Percentiles rank a stretch among this genome's conserved stretches.
These are phyloP conservation scores for Reticulascus tulasneorum DNA, from an alignment of 2,329 filamentous ascomycete species.

Conservation along the genomic window DNA sequence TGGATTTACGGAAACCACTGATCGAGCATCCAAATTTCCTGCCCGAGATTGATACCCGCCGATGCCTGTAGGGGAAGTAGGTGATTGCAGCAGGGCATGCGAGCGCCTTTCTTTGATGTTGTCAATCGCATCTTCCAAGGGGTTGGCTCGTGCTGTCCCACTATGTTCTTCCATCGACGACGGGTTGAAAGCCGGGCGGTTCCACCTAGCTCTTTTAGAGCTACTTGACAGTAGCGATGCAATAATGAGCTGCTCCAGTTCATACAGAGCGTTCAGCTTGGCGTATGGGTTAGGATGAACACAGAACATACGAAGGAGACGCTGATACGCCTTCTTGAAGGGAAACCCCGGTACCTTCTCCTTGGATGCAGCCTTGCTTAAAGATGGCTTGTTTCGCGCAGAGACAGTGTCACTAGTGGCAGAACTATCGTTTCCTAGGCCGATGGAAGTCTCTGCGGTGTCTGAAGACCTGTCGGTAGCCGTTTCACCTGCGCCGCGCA, in stretches of 20 bases:
- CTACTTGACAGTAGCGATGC: conserved; percentile 55
- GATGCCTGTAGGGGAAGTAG: conserved; percentile 26
- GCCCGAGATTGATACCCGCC: conserved; percentile 28
- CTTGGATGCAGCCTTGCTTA: conserved; percentile 19
- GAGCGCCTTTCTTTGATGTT: conserved; percentile 66
- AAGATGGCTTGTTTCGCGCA: conserved; percentile 20
- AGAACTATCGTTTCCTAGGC: conserved; percentile 38
- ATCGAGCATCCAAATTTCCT: conserved; percentile 45
- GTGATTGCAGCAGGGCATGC: conserved; percentile 42
- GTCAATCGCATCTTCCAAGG: conserved; percentile 64
- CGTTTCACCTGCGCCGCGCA: conserved; percentile 47
- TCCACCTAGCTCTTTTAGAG: conserved; percentile 30
- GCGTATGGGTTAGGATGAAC: conserved; percentile 83
- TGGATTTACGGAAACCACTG: conserved; percentile 44
- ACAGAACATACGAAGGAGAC: conserved; percentile 79
- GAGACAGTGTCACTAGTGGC: conserved; percentile 35
- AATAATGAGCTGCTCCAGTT: conserved; percentile 77
- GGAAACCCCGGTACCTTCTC: conserved; percentile 59
- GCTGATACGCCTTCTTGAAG: conserved; percentile 74
- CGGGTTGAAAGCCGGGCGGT: conserved; percentile 29
- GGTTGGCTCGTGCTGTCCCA: conserved; percentile 33
- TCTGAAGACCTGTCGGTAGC: conserved; percentile 33
- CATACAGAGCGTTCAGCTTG: conserved; percentile 79
- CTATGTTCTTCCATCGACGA: conserved; percentile 28
- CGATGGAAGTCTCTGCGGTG: conserved; percentile 30